phyloP scores from a whole-genome alignment of 306 rosid genomes.

The Lathyrus aphaca region DNA sequence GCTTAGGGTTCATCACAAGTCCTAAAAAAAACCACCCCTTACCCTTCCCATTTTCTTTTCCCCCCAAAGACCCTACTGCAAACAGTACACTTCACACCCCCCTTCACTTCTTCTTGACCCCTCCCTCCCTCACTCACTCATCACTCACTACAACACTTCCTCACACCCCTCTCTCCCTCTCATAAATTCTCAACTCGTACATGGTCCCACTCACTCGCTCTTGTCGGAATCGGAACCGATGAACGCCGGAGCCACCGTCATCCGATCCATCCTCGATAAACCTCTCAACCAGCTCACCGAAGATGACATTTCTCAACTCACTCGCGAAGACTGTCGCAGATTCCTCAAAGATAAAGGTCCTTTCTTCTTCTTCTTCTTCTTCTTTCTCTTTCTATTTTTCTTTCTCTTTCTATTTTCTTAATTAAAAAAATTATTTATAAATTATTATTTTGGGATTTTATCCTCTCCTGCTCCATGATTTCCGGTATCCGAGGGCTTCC shows the following conservation, averaged over 20 bases:
- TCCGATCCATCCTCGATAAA: conserved; percentile 83
- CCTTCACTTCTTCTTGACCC: not conserved
- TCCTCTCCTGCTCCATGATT: conserved; percentile 50
- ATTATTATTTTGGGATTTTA: conserved; percentile 28
- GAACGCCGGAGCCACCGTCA: conserved; percentile 66
- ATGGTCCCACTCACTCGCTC: conserved; percentile 38
- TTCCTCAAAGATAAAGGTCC: conserved; percentile 93
- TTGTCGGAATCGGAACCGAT: conserved; percentile 54
- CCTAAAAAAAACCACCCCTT: conserved; percentile 49
- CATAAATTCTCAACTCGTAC: not conserved
- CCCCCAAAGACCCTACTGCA: conserved; percentile 8
- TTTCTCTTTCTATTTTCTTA: not conserved
- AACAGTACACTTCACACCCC: conserved; percentile 11
- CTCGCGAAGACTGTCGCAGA: conserved; percentile 98
- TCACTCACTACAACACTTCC: not conserved
- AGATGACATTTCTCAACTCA: conserved; percentile 99
- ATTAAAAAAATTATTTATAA: not conserved
- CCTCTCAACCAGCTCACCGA: conserved; percentile 92
- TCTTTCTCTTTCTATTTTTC: not conserved
- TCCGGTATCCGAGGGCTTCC: conserved; percentile 54
- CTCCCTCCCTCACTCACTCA: not conserved
- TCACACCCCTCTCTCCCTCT: conserved; percentile 1
- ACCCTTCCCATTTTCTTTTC: conserved; percentile 23
- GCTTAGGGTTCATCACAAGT: conserved; percentile 82
- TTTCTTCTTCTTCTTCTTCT: not conserved